Percentiles rank a stretch among this genome's conserved stretches.
Evolutionary conservation across 2,329 filamentous ascomycete genomes (phyloP).

Genomic region (Aspergillus sp.): DNA sequence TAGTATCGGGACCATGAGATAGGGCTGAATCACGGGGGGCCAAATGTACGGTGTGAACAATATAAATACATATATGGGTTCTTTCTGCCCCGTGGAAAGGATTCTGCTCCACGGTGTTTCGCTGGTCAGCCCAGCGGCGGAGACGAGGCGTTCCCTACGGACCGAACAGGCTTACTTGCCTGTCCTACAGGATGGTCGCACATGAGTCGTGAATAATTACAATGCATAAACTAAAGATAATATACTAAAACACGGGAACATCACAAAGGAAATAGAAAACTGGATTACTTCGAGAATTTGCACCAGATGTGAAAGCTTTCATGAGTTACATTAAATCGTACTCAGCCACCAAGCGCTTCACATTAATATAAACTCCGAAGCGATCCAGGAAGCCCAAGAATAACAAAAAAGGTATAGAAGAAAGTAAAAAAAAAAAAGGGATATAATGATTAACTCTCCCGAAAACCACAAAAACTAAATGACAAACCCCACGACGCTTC

Average conservation of each 20-base stretch:
- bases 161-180: too few species aligned
- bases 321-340: constrained; percentile 24
- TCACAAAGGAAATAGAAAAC: not conserved
- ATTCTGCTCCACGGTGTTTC: too few species aligned
- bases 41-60: too few species aligned
- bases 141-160: too few species aligned
- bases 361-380: constrained; percentile 13
- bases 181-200: too few species aligned
- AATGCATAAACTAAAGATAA: too few species aligned
- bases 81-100: too few species aligned
- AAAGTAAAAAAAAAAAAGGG: constrained; percentile 6
- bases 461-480: constrained; percentile 14
- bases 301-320: constrained; percentile 10
- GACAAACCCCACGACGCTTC: constrained; percentile 7
- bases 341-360: constrained; percentile 19
- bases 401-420: constrained; percentile 6
- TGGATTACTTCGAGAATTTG: not conserved
- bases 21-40: too few species aligned
- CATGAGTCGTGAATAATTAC: too few species aligned
- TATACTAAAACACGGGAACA: not conserved
- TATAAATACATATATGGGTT: too few species aligned
- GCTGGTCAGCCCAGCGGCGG: too few species aligned
- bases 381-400: constrained; percentile 14
- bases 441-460: constrained; percentile 18
- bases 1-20: too few species aligned